Base-by-base conservation (phyloP, 495 filamentous ascomycete species). In the Tuber umbilicatum region DNA sequence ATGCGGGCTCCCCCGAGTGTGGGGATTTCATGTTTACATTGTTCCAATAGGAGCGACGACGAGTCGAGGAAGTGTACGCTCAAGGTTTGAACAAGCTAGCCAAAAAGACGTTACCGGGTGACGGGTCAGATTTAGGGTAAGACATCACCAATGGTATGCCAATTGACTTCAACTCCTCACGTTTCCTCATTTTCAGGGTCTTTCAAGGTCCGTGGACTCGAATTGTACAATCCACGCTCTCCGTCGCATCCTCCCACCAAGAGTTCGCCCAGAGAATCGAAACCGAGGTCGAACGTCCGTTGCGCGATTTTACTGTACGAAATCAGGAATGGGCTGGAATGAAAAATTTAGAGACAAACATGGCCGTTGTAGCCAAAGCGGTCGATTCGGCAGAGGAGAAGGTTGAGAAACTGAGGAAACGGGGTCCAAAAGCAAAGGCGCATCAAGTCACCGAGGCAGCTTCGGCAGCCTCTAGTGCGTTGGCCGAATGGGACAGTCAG, bases 141-240 rank as follows among this genome's bases (percentile, higher is more conserved):
- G 89, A 81, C 74, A 70, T 73, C 72, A 71, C 76, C 47, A 68
- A 47, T 31, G 43, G 73, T 45, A 64, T 64, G 43, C 70, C 67
- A 73, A 64, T 70, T 78, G 73, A 73, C 70, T 70, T 68, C 69
- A 70, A 69, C 74, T 72, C 69, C 68, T 45, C 70, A 74, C 41
- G 31, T 68, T 77, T 77, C 72, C 69, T 69, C 71, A 76, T 72
- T 82, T 80, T 68, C 83, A 99, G 95, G 41, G 89, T 97, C 77
- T 98, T 99, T 83, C 90, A 93, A 78, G 84, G 89, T 74, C 94
- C 96, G 84, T 99, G 96, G 96, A 89, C 92, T 82, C 94, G 90
- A 82, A 95, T 99, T 77, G 85, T 97, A 76, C 87, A 87, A 80
- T 90, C 94, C 69, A 92, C 90, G 73, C 91, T 94, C 73, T 84